Evolutionary conservation across 1,284 basidiomycete genomes (phyloP).

Genomic region (Tremellales sp.): DNA sequence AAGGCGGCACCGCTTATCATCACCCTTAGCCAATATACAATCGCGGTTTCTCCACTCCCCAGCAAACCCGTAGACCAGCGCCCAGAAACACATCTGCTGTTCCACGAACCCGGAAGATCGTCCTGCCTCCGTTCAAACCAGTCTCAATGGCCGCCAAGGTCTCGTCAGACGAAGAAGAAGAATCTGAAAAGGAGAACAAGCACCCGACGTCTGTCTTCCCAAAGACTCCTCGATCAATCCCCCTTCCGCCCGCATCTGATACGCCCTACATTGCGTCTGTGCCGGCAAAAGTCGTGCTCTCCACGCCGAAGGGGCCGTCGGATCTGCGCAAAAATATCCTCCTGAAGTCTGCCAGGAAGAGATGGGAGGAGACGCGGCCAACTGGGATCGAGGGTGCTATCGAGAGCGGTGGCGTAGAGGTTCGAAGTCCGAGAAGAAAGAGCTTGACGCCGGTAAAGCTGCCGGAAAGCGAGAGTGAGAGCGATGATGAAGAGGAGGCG

Average conservation of each 20-base stretch:
- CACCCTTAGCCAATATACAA: slow-evolving; percentile 17
- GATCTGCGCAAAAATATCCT: slow-evolving; percentile 42
- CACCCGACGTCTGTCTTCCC: slow-evolving; percentile 5
- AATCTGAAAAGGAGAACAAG: neutral
- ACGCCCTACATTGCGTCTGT: slow-evolving; percentile 24
- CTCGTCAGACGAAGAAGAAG: slow-evolving; percentile 3
- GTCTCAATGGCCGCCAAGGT: neutral
- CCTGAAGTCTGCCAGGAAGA: slow-evolving; percentile 41
- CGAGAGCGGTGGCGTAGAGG: slow-evolving; percentile 26
- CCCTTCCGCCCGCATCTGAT: slow-evolving; percentile 19
- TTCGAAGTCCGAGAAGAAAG: slow-evolving; percentile 30
- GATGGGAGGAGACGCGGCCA: slow-evolving; percentile 33
- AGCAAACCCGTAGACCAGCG: slow-evolving; percentile 19
- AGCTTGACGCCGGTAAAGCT: slow-evolving; percentile 15
- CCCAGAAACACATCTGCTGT: slow-evolving; percentile 30
- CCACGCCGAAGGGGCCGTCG: slow-evolving; percentile 31
- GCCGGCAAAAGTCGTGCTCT: slow-evolving; percentile 29
- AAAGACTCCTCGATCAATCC: slow-evolving; percentile 25
- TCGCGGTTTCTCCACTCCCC: slow-evolving; percentile 35
- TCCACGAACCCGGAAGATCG: slow-evolving; percentile 22
- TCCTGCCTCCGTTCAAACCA: neutral
- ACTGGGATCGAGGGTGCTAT: slow-evolving; percentile 37
- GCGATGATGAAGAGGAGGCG: slow-evolving; percentile 8
- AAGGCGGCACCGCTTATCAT: slow-evolving; percentile 1
- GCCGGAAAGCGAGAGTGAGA: slow-evolving; percentile 6